These are phyloP conservation scores for Yamadazyma aaseri DNA, from an alignment of 1,139 yeast genomes.

Conservation along the genomic window DNA sequence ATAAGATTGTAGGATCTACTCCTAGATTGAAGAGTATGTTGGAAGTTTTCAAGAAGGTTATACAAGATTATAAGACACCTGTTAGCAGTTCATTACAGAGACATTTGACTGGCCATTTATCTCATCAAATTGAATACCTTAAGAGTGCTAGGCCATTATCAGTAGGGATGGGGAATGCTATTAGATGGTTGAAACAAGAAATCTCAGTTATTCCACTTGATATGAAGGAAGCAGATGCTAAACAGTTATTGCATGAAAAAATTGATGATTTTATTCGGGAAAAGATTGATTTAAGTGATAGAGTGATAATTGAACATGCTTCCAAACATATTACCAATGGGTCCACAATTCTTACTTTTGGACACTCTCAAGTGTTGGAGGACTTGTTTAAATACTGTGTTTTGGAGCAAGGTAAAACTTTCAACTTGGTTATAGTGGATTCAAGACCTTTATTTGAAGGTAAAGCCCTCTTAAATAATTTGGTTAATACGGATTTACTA, in stretches of 20 bases:
- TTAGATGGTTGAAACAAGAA: constrained; percentile 94
- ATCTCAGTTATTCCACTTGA: constrained; percentile 78
- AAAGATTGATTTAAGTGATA: constrained; percentile 79
- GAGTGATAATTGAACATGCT: constrained; percentile 80
- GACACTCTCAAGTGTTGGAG: constrained; percentile 81
- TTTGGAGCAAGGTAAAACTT: constrained; percentile 56
- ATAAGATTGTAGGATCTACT: constrained; percentile 85
- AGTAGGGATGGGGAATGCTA: constrained; percentile 96
- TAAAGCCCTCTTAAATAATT: constrained; percentile 62
- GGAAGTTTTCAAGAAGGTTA: constrained; percentile 78
- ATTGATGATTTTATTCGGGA: constrained; percentile 84
- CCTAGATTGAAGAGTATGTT: constrained; percentile 85
- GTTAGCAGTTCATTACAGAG: constrained; percentile 81
- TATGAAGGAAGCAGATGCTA: constrained; percentile 70
- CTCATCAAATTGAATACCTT: constrained; percentile 92
- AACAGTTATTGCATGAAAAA: constrained; percentile 57
- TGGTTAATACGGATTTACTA: constrained; percentile 40
- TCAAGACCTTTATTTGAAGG: constrained; percentile 98
- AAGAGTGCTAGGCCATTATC: constrained; percentile 91
- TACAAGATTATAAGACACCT: constrained; percentile 81
- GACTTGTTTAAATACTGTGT: constrained; percentile 74
- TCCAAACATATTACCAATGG: constrained; percentile 74
- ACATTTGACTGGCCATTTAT: constrained; percentile 81
- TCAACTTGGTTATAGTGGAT: constrained; percentile 85
- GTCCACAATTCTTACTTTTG: constrained; percentile 82